A percentile compares a stretch with the other conserved stretches of the same genome.
These are phyloP conservation scores for Hirsutella rhossiliensis DNA, from an alignment of 2,329 filamentous ascomycete species.

Conservation along the genomic window DNA sequence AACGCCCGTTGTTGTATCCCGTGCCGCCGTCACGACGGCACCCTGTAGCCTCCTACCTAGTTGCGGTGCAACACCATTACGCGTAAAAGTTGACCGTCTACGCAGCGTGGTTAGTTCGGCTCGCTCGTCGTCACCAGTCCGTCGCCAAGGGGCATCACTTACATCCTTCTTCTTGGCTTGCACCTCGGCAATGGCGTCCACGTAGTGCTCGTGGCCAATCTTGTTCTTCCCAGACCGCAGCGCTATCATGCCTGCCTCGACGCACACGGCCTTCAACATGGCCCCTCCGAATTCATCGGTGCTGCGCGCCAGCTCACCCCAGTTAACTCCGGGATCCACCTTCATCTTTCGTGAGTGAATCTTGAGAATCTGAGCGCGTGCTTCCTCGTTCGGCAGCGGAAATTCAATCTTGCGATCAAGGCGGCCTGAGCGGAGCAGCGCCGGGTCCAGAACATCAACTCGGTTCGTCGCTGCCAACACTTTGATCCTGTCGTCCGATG, in stretches of 20 bases:
- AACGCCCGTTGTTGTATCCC: neutral
- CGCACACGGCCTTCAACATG: constrained; percentile 95
- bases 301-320: constrained; percentile 87
- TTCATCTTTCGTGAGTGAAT: constrained; percentile 99
- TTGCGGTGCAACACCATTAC: constrained; percentile 15
- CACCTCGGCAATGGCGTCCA: constrained; percentile 95
- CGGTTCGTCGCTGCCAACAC: constrained; percentile 91
- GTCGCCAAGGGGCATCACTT: constrained; percentile 18
- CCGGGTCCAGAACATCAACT: constrained; percentile 86
- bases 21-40: neutral
- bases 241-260: constrained; percentile 98
- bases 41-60: neutral
- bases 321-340: constrained; percentile 86
- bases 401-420: constrained; percentile 98
- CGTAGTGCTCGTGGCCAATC: constrained; percentile 96
- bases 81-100: constrained; percentile 48
- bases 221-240: constrained; percentile 88
- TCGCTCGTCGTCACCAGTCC: neutral
- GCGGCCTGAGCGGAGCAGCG: constrained; percentile 80
- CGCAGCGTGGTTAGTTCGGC: neutral
- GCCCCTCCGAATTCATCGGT: constrained; percentile 98
- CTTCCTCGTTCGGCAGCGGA: constrained; percentile 94
- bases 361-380: constrained; percentile 88
- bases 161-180: constrained; percentile 91
- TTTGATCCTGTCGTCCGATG: constrained; percentile 93